phyloP scores from a whole-genome alignment of 805 yeast genomes.

The Hanseniaspora occidentalis region DNA sequence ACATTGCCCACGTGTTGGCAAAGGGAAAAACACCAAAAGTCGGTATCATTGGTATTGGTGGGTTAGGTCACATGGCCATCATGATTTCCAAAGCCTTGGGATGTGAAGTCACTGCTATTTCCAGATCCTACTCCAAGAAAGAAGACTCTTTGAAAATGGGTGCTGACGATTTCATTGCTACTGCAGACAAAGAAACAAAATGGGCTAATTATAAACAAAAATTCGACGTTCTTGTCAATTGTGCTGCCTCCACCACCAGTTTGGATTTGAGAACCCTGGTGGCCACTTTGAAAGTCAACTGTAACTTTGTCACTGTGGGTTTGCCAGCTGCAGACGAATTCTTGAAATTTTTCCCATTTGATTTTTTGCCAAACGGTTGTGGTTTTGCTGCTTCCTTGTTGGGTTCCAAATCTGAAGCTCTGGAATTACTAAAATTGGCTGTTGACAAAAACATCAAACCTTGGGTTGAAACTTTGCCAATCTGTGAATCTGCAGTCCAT shows the following conservation, averaged over 20 bases:
- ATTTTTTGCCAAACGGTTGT: conserved; percentile 37
- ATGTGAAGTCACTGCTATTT: conserved; percentile 37
- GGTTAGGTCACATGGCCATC: conserved; percentile 35
- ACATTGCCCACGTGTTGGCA: conserved; percentile 12
- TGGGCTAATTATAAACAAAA: conserved; percentile 25
- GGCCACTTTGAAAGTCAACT: conserved; percentile 41
- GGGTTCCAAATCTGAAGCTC: conserved; percentile 54
- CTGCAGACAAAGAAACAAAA: conserved; percentile 28
- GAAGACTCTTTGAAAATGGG: conserved; percentile 31
- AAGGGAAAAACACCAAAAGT: conserved; percentile 28
- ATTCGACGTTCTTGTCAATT: conserved; percentile 32
- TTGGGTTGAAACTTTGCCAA: conserved; percentile 49
- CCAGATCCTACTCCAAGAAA: conserved; percentile 31
- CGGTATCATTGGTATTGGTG: conserved; percentile 35
- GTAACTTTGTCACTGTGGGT: conserved; percentile 53
- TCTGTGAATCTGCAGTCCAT: conserved; percentile 38
- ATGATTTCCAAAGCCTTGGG: conserved; percentile 39
- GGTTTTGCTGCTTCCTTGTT: conserved; percentile 45
- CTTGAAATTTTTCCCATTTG: conserved; percentile 33
- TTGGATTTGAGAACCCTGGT: conserved; percentile 39
- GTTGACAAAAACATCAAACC: conserved; percentile 44
- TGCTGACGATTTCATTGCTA: conserved; percentile 36
- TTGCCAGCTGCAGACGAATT: conserved; percentile 39
- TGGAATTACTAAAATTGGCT: conserved; percentile 54
- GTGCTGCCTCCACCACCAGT: conserved; percentile 35